A percentile compares a stretch with the other conserved stretches of the same genome.
Conservation (phyloP, 441 rosid genomes). For the Macaranga tanarius region DNA sequence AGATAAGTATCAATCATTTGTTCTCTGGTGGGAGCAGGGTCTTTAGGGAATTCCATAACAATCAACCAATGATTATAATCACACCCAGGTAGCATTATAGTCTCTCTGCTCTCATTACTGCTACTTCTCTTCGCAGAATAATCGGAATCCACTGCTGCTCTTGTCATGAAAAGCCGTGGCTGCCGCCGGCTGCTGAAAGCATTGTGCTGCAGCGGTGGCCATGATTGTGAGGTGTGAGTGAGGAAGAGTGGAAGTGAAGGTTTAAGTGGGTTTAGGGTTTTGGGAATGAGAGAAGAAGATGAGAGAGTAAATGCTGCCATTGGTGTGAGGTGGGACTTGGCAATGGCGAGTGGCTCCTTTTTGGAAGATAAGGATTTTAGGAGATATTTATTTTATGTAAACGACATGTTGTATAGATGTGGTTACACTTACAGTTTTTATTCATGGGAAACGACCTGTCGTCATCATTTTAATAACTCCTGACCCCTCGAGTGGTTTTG, state of each 20-base stretch:
- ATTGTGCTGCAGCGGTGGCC: slow-evolving; percentile 25
- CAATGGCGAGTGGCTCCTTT: neutral
- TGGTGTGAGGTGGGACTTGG: neutral
- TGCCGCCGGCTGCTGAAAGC: slow-evolving; percentile 17
- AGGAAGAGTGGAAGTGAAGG: slow-evolving; percentile 14
- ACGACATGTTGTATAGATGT: neutral
- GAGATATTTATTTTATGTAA: neutral
- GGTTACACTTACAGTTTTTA: too few relatives aligned
- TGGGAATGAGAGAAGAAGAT: slow-evolving; percentile 37
- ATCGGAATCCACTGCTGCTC: slow-evolving; percentile 56
- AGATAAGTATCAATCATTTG: slow-evolving; percentile 97
- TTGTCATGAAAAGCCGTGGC: slow-evolving; percentile 31
- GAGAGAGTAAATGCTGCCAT: slow-evolving; percentile 48
- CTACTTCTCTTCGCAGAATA: slow-evolving; percentile 73
- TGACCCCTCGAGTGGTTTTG: too few relatives aligned
- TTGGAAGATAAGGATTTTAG: slow-evolving; percentile 28
- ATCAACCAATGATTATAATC: slow-evolving; percentile 97
- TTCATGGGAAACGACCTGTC: too few relatives aligned
- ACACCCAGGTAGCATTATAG: slow-evolving; percentile 91
- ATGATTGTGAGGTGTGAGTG: slow-evolving; percentile 7
- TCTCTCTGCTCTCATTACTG: slow-evolving; percentile 72
- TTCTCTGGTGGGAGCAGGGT: slow-evolving; percentile 90
- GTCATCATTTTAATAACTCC: too few relatives aligned
- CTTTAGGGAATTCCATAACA: slow-evolving; percentile 97
- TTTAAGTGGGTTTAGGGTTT: slow-evolving; percentile 40